Conservation (phyloP, 1,284 basidiomycete species). For the Blastosporella zonata region DNA sequence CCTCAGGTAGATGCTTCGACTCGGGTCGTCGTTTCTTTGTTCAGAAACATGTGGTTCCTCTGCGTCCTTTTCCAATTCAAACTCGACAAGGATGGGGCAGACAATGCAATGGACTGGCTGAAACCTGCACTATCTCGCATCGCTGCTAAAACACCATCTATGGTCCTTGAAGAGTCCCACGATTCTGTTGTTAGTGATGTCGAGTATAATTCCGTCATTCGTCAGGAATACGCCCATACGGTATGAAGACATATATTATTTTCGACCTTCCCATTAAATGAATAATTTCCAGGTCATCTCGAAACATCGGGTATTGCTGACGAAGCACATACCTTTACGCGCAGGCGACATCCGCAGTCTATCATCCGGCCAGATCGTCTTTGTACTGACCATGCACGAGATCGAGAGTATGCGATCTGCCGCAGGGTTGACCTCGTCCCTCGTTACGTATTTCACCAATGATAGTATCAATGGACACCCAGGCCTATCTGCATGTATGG, state of each 20-base stretch:
- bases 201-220: slow-evolving; percentile 90
- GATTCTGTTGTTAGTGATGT: slow-evolving; percentile 89
- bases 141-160: slow-evolving; percentile 83
- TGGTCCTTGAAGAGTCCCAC: slow-evolving; percentile 80
- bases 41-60: slow-evolving; percentile 95
- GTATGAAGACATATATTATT: slow-evolving; percentile 40
- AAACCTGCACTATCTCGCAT: slow-evolving; percentile 77
- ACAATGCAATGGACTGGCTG: slow-evolving; percentile 72
- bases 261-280: slow-evolving; percentile 5
- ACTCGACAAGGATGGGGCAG: slow-evolving; percentile 44
- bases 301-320: slow-evolving; percentile 64
- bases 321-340: slow-evolving; percentile 68
- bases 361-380: slow-evolving; percentile 82
- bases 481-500: slow-evolving; percentile 73
- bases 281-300: slow-evolving; percentile 51
- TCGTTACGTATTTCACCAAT: slow-evolving; percentile 90
- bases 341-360: slow-evolving; percentile 74
- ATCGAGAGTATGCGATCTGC: slow-evolving; percentile 87
- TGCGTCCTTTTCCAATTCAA: slow-evolving; percentile 83
- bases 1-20: slow-evolving; percentile 58
- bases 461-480: slow-evolving; percentile 76
- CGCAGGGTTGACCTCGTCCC: slow-evolving; percentile 76
- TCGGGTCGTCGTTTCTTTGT: slow-evolving; percentile 76
- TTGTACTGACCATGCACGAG: slow-evolving; percentile 86
- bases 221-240: slow-evolving; percentile 82